A percentile compares a stretch with the other conserved stretches of the same genome.
Evolutionary conservation across 1,284 basidiomycete species (phyloP).

Genomic region (Trametes polyzona): DNA sequence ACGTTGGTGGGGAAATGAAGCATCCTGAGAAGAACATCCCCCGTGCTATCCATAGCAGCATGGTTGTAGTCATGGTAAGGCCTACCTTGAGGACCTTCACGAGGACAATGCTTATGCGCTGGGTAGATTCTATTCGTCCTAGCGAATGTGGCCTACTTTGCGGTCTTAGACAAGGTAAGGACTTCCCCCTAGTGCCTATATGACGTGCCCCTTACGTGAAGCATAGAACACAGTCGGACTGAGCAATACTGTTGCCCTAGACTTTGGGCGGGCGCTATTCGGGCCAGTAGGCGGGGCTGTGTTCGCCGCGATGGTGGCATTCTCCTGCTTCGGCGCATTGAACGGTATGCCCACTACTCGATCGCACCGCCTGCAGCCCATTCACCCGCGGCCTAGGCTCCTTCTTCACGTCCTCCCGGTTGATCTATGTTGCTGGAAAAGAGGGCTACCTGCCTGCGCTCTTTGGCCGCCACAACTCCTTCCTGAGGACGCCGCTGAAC

Average conservation of each 20-base stretch:
- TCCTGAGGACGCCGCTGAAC: conserved; percentile 83
- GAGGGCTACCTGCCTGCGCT: conserved; percentile 87
- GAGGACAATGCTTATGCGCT: background rate
- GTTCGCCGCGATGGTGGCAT: conserved; percentile 90
- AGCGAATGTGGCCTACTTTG: conserved; percentile 91
- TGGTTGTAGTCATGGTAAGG: conserved; percentile 75
- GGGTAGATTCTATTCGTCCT: conserved; percentile 74
- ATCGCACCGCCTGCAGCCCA: background rate
- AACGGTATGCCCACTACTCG: conserved; percentile 57
- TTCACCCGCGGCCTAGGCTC: conserved; percentile 50
- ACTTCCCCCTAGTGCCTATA: no score
- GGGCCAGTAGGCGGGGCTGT: conserved; percentile 85
- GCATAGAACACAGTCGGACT: conserved; percentile 63
- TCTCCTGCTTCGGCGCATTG: conserved; percentile 93
- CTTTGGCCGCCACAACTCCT: conserved; percentile 77
- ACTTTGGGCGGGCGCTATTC: conserved; percentile 89
- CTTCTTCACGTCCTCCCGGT: conserved; percentile 82
- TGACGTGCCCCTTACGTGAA: conserved; percentile 6
- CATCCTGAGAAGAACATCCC: conserved; percentile 88
- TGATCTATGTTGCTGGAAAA: conserved; percentile 88
- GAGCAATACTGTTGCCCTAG: conserved; percentile 93
- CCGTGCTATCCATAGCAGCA: conserved; percentile 86
- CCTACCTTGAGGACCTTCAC: background rate
- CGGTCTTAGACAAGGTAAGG: conserved; percentile 82
- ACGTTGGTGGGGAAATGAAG: conserved; percentile 91